phyloP scores from a whole-genome alignment of 495 filamentous ascomycete genomes.

The Massariosphaeria phaeospora region DNA sequence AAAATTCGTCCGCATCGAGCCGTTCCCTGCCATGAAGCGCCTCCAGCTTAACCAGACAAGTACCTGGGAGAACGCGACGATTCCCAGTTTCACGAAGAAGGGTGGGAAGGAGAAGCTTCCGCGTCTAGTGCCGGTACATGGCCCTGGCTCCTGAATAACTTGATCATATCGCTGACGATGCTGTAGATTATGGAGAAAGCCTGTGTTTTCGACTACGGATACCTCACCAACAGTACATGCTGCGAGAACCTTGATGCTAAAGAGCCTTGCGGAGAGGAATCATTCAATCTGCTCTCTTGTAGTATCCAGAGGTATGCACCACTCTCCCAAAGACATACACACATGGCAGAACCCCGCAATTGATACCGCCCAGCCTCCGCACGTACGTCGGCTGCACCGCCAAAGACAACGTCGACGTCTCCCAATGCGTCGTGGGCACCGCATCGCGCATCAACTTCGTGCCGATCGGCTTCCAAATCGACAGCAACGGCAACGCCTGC shows the following conservation, averaged over 20 bases:
- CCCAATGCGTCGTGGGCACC: constrained; percentile 3
- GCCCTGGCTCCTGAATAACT: background rate
- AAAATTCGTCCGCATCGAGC: background rate
- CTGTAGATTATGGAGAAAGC: constrained; percentile 3
- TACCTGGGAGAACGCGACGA: background rate
- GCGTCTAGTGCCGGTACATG: background rate
- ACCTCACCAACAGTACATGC: constrained; percentile 1
- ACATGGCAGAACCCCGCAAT: background rate
- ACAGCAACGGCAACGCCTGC: constrained; percentile 14
- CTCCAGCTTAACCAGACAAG: background rate
- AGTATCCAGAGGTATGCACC: background rate
- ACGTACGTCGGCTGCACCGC: constrained; percentile 4
- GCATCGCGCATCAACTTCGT: constrained; percentile 18
- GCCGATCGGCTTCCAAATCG: constrained; percentile 20
- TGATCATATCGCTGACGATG: background rate
- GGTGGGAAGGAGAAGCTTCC: background rate
- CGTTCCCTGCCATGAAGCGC: background rate
- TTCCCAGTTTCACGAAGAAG: background rate
- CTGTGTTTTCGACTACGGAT: background rate
- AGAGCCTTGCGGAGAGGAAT: background rate
- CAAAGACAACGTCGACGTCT: background rate
- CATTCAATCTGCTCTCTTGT: constrained; percentile 1
- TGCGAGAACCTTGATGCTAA: background rate
- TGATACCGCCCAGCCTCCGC: background rate
- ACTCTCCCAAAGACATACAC: background rate